These are phyloP conservation scores for Aleurites moluccanus DNA, from an alignment of 441 rosid genomes.

Conservation along the genomic window DNA sequence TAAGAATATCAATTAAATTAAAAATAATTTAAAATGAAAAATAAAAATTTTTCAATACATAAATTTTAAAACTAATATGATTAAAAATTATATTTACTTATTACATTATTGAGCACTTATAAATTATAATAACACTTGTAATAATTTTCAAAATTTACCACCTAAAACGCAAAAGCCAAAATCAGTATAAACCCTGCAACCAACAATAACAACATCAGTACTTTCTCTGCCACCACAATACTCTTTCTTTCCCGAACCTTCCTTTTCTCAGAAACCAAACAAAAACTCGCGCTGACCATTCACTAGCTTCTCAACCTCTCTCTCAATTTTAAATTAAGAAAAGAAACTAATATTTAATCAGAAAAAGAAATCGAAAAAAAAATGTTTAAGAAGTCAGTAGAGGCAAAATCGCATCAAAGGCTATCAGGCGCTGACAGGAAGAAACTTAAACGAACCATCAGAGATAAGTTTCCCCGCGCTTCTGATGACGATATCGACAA, in stretches of 20 bases:
- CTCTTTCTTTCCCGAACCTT: neutral
- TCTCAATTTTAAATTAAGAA: neutral
- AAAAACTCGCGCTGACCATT: neutral
- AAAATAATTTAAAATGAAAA: too few species aligned
- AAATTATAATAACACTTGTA: too few species aligned
- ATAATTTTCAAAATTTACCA: too few species aligned
- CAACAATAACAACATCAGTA: too few species aligned
- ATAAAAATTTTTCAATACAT: too few species aligned
- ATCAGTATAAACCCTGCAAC: too few species aligned
- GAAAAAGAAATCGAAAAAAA: neutral
- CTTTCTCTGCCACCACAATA: too few species aligned
- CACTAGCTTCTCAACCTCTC: neutral
- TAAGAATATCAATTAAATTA: too few species aligned
- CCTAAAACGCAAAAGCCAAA: too few species aligned
- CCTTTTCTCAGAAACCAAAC: neutral
- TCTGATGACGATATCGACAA: slow-evolving; percentile 70
- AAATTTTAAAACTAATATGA: too few species aligned
- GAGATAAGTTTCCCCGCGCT: slow-evolving; percentile 60
- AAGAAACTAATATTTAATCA: neutral
- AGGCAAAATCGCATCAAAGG: slow-evolving; percentile 85
- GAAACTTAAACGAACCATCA: slow-evolving; percentile 70
- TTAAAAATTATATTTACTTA: too few species aligned
- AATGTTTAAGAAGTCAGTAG: slow-evolving; percentile 94
- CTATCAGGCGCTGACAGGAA: slow-evolving; percentile 95
- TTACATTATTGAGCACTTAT: too few species aligned